phyloP scores from a whole-genome alignment of 495 filamentous ascomycete species.

The Hypoxylon fuscum region DNA sequence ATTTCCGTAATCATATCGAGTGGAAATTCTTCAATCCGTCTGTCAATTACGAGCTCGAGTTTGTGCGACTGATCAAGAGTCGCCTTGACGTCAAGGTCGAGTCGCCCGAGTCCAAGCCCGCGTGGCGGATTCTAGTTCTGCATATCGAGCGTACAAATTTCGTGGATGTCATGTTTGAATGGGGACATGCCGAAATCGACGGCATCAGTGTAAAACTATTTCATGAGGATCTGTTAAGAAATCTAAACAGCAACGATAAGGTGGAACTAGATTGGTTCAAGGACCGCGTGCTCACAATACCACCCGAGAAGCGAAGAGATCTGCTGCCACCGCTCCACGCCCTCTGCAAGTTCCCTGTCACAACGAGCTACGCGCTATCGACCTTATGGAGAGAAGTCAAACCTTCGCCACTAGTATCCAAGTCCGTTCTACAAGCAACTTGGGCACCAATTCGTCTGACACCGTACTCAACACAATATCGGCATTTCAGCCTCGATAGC shows the following conservation, averaged over 20 bases:
- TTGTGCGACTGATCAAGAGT: conserved; percentile 25
- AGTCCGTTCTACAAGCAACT: conserved; percentile 2
- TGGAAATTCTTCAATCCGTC: conserved; percentile 15
- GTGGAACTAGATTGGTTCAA: conserved; percentile 4
- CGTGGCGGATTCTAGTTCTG: conserved; percentile 46
- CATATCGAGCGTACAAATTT: neutral
- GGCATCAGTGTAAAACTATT: conserved; percentile 48
- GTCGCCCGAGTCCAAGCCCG: conserved; percentile 34
- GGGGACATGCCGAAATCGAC: conserved; percentile 47
- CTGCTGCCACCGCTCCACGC: conserved; percentile 24
- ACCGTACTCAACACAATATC: conserved; percentile 39
- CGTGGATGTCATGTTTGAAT: conserved; percentile 46
- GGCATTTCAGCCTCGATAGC: conserved; percentile 40
- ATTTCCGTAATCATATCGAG: conserved; percentile 44
- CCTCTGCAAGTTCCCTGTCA: conserved; percentile 28
- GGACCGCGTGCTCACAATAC: conserved; percentile 30
- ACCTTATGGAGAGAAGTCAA: conserved; percentile 28
- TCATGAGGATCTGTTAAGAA: conserved; percentile 43
- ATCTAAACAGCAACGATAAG: conserved; percentile 25
- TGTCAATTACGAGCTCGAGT: conserved; percentile 20
- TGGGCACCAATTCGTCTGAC: conserved; percentile 42
- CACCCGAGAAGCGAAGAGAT: conserved; percentile 8
- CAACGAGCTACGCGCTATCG: conserved; percentile 13
- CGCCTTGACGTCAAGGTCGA: conserved; percentile 41
- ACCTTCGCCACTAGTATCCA: neutral